phyloP scores from a whole-genome alignment of 2,329 filamentous ascomycete genomes.

The Boeremia exigua region DNA sequence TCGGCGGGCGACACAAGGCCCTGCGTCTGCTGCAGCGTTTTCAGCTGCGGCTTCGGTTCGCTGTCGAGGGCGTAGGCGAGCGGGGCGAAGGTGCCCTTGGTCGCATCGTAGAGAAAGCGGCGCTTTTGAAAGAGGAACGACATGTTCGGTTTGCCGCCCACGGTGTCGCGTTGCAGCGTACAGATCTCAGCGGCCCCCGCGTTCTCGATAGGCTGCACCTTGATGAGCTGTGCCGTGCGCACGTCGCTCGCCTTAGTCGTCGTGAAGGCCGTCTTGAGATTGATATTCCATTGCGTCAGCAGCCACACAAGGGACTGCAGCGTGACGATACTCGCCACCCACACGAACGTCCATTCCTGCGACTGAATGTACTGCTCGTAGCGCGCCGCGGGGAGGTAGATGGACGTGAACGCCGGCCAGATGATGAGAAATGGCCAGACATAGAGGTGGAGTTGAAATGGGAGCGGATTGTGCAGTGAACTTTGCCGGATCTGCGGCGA shows the following conservation, averaged over 20 bases:
- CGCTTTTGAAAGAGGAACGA: conserved; percentile 99
- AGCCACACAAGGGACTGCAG: conserved; percentile 89
- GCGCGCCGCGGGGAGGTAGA: conserved; percentile 81
- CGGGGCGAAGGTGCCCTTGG: conserved; percentile 77
- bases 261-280: conserved; percentile 81
- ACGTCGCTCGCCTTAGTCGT: conserved; percentile 73
- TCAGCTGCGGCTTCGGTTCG: conserved; percentile 81
- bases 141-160: conserved; percentile 74
- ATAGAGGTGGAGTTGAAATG: conserved; percentile 82
- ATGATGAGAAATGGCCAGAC: conserved; percentile 90
- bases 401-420: conserved; percentile 90
- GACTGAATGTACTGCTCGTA: conserved; percentile 92
- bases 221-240: conserved; percentile 82
- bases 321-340: conserved; percentile 85
- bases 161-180: conserved; percentile 76
- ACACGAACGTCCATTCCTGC: conserved; percentile 98
- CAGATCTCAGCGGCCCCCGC: conserved; percentile 90
- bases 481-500: conserved; percentile 80
- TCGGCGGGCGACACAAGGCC: conserved; percentile 79
- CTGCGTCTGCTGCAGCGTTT: conserved; percentile 77
- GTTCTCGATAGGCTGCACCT: conserved; percentile 88
- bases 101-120: conserved; percentile 83
- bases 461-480: conserved; percentile 85
- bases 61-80: conserved; percentile 82
- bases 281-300: conserved; percentile 96